Conservation (phyloP, 2,329 filamentous ascomycete species). For the Furcasterigmium sp. region DNA sequence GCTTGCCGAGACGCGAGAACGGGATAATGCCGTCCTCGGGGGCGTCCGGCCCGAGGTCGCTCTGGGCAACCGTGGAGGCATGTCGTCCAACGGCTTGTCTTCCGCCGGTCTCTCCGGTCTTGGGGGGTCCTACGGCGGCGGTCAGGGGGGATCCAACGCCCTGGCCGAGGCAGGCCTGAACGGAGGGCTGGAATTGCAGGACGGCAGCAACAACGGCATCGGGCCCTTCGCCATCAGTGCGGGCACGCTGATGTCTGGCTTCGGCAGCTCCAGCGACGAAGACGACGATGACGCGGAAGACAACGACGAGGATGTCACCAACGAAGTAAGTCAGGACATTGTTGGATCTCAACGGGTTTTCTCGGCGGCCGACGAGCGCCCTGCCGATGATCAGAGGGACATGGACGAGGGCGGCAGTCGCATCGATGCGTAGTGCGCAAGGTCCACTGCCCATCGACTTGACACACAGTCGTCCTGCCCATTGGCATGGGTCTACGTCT, state of each 20-base stretch:
- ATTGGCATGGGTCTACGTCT: too few relatives aligned
- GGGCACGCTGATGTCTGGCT: slow-evolving; percentile 78
- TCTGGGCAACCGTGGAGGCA: slow-evolving; percentile 64
- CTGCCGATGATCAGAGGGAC: background rate
- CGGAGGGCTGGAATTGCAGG: slow-evolving; percentile 56
- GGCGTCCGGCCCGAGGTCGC: slow-evolving; percentile 90
- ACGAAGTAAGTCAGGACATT: slow-evolving; percentile 50
- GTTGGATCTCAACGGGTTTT: background rate
- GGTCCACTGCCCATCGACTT: background rate
- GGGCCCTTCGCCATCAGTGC: slow-evolving; percentile 68
- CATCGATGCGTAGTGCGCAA: too few relatives aligned
- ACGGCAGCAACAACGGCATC: slow-evolving; percentile 61
- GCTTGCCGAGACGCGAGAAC: slow-evolving; percentile 85
- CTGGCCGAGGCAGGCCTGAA: slow-evolving; percentile 12
- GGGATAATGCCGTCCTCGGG: slow-evolving; percentile 96
- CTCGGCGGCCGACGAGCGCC: slow-evolving; percentile 3
- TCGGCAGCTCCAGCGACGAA: slow-evolving; percentile 91
- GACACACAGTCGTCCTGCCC: too few relatives aligned
- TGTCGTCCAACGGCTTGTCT: slow-evolving; percentile 34
- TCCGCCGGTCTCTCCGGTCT: slow-evolving; percentile 36
- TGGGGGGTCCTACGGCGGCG: slow-evolving; percentile 26
- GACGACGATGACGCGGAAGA: slow-evolving; percentile 93
- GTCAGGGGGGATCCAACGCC: slow-evolving; percentile 10
- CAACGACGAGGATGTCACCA: slow-evolving; percentile 68
- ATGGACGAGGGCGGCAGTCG: background rate